Conservation (phyloP, 2,329 filamentous ascomycete species). For the Cryphonectria naterciae region DNA sequence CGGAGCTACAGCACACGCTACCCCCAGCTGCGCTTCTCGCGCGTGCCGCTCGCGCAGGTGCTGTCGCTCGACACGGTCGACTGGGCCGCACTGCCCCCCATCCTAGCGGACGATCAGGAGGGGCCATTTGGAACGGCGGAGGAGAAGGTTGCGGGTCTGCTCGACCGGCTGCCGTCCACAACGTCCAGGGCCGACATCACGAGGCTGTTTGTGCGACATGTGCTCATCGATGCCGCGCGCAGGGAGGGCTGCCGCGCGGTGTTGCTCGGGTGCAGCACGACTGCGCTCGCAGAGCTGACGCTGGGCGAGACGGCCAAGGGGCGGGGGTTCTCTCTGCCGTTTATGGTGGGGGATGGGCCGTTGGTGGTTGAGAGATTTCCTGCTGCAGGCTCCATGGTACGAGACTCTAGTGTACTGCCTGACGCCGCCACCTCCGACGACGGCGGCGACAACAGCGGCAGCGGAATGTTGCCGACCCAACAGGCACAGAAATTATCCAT, state of each 20-base stretch:
- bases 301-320: constrained; percentile 90
- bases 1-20: constrained; percentile 62
- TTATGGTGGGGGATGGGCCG: constrained; percentile 77
- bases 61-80: constrained; percentile 57
- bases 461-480: background rate
- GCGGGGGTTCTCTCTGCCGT: constrained; percentile 80
- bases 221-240: constrained; percentile 70
- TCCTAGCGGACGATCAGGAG: constrained; percentile 25
- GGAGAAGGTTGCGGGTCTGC: constrained; percentile 55
- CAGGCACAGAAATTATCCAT: constrained; percentile 44
- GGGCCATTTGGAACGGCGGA: constrained; percentile 32
- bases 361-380: constrained; percentile 38
- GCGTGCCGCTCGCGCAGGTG: constrained; percentile 66
- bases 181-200: constrained; percentile 78
- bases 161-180: constrained; percentile 68
- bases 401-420: constrained; percentile 10
- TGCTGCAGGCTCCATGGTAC: background rate
- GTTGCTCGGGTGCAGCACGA: constrained; percentile 85
- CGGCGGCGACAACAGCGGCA: background rate
- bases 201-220: constrained; percentile 69
- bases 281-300: constrained; percentile 81
- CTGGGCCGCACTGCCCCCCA: constrained; percentile 53
- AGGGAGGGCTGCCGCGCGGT: constrained; percentile 67
- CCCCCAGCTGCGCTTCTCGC: constrained; percentile 66
- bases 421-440: constrained; percentile 15